Evolutionary conservation across 2,329 filamentous ascomycete species (phyloP).

Genomic region (Fusarium odoratissimum): DNA sequence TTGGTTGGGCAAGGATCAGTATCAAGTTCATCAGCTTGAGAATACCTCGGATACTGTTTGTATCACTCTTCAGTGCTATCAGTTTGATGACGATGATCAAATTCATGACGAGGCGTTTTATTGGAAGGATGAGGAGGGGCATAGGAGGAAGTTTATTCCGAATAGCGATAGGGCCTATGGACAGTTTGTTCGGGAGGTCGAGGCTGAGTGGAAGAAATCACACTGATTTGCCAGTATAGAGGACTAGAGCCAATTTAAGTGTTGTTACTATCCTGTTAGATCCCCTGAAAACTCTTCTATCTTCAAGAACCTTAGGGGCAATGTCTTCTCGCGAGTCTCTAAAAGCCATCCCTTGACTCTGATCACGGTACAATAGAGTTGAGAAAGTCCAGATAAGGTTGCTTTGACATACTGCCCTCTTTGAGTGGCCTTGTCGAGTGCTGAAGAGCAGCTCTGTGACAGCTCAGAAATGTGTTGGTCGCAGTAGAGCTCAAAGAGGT

Average conservation of each 20-base stretch:
- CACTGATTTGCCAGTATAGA: rapidly evolving
- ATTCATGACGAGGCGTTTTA: not conserved
- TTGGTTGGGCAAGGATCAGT: not conserved
- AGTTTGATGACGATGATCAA: rapidly evolving
- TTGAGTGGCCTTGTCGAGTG: not conserved
- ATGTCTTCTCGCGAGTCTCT: no score
- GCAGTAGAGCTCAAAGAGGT: not conserved
- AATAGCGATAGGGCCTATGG: not conserved
- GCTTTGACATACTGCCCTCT: not conserved
- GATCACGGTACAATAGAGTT: not conserved
- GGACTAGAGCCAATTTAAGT: no score
- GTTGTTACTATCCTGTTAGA: no score
- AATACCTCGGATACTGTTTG: not conserved
- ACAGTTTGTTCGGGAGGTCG: not conserved
- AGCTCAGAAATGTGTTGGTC: not conserved
- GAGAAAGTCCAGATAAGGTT: not conserved
- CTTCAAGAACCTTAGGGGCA: no score
- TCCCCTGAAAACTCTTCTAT: no score
- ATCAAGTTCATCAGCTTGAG: not conserved
- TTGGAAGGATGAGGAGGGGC: not conserved
- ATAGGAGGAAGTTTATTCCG: not conserved
- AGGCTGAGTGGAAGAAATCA: not conserved
- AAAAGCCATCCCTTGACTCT: not conserved
- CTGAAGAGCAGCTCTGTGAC: not conserved
- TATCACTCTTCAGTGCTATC: not conserved